phyloP scores from a whole-genome alignment of 345 rosid genomes.

The Noccaea bulbosa region DNA sequence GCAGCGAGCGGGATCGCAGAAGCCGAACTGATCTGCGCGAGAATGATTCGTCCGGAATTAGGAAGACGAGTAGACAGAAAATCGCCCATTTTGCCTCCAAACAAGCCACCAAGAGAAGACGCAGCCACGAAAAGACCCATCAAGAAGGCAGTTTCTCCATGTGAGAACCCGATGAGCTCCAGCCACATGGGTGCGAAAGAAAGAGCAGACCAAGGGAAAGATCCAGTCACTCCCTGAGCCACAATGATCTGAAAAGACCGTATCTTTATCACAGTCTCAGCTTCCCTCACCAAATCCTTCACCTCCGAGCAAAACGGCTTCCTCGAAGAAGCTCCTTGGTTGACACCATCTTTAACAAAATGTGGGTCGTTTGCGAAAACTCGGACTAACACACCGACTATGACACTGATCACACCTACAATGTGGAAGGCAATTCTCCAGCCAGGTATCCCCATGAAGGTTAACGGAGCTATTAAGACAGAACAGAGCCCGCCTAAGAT shows the following conservation, averaged over 20 bases:
- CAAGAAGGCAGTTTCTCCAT: conserved; percentile 65
- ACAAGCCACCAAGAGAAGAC: conserved; percentile 78
- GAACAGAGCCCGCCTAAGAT: conserved; percentile 77
- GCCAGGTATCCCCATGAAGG: conserved; percentile 79
- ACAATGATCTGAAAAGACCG: conserved; percentile 87
- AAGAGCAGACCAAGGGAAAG: conserved; percentile 93
- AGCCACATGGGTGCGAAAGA: conserved; percentile 93
- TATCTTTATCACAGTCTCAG: conserved; percentile 59
- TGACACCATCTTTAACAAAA: conserved; percentile 44
- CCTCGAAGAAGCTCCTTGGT: conserved; percentile 45
- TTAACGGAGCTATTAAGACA: conserved; percentile 66
- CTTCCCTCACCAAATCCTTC: conserved; percentile 61
- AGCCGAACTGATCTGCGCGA: conserved; percentile 87
- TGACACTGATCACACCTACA: conserved; percentile 71
- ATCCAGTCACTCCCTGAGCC: conserved; percentile 84
- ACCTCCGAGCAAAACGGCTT: conserved; percentile 63
- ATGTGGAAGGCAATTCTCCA: conserved; percentile 89
- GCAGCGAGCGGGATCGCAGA: conserved; percentile 90
- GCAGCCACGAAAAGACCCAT: conserved; percentile 66
- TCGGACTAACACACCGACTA: conserved; percentile 69
- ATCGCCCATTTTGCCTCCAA: conserved; percentile 92
- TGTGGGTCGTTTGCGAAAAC: conserved; percentile 78
- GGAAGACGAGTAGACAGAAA: conserved; percentile 64
- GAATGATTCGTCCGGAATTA: conserved; percentile 79
- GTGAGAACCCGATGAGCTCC: conserved; percentile 89